Evolutionary conservation across 306 rosid genomes (phyloP).

Genomic region (Castanea crenata): DNA sequence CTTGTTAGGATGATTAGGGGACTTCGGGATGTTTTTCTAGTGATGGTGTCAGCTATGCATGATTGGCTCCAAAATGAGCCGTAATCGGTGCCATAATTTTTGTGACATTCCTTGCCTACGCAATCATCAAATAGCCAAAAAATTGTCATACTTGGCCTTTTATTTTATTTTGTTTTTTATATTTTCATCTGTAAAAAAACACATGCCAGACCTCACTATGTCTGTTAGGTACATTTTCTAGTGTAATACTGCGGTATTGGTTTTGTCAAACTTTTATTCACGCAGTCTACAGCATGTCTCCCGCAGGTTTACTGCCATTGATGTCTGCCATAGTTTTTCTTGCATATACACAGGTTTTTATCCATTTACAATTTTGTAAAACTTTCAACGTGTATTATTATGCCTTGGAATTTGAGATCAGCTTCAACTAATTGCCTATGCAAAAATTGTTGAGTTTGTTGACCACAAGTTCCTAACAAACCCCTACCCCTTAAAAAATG

Average conservation of each 20-base stretch:
- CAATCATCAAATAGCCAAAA: not conserved
- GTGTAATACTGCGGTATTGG: not conserved
- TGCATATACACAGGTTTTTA: constrained; percentile 4
- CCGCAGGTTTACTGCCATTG: not conserved
- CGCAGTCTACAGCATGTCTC: not conserved
- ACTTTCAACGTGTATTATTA: not conserved
- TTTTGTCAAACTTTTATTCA: not conserved
- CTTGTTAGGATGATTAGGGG: not conserved
- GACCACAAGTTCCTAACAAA: not conserved
- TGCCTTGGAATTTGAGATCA: not conserved
- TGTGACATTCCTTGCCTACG: not conserved
- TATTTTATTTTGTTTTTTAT: not conserved
- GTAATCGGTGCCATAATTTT: not conserved
- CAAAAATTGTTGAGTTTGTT: not conserved
- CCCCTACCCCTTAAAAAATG: not conserved
- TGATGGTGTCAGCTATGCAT: not conserved
- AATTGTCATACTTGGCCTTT: not conserved
- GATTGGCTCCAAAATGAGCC: not conserved
- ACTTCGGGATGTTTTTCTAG: constrained; percentile 6
- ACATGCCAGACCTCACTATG: not conserved
- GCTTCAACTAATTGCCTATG: not conserved
- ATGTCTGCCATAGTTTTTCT: not conserved
- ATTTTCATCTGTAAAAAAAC: not conserved
- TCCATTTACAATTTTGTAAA: not conserved
- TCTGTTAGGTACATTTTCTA: not conserved